phyloP scores from a whole-genome alignment of 2,329 filamentous ascomycete genomes.

The Chaetomium sp. region DNA sequence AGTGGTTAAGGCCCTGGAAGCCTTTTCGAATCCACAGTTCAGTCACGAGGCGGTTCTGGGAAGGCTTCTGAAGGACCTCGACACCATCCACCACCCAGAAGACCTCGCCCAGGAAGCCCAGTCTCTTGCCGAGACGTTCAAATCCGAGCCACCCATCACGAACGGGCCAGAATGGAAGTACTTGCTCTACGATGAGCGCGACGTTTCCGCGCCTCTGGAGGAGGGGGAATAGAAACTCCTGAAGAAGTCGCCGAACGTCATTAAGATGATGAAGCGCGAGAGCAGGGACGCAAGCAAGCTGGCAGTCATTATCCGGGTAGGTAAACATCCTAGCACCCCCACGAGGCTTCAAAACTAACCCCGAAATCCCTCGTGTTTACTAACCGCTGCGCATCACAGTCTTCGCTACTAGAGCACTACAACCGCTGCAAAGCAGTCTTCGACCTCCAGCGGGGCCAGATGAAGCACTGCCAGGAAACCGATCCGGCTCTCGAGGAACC shows the following conservation, averaged over 20 bases:
- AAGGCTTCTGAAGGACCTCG: constrained; percentile 6
- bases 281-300: constrained; percentile 9
- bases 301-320: constrained; percentile 13
- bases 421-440: not conserved
- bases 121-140: not conserved
- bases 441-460: constrained; percentile 14
- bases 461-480: not conserved
- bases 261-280: constrained; percentile 17
- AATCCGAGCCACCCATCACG: not conserved
- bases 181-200: constrained; percentile 1
- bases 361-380: not conserved
- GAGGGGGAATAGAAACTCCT: not conserved
- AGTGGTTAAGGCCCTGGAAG: not conserved
- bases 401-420: constrained; percentile 12
- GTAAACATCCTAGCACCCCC: not conserved
- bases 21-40: not conserved
- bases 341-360: not conserved
- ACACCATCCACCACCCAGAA: constrained; percentile 9
- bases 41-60: not conserved
- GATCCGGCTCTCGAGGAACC: not conserved
- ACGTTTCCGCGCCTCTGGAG: not conserved
- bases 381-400: constrained; percentile 5
- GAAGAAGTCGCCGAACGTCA: not conserved
- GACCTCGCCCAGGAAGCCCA: constrained; percentile 2
- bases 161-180: constrained; percentile 14